Conservation (phyloP, 1,284 basidiomycete genomes). For the Phylloboletellus chloephorus region DNA sequence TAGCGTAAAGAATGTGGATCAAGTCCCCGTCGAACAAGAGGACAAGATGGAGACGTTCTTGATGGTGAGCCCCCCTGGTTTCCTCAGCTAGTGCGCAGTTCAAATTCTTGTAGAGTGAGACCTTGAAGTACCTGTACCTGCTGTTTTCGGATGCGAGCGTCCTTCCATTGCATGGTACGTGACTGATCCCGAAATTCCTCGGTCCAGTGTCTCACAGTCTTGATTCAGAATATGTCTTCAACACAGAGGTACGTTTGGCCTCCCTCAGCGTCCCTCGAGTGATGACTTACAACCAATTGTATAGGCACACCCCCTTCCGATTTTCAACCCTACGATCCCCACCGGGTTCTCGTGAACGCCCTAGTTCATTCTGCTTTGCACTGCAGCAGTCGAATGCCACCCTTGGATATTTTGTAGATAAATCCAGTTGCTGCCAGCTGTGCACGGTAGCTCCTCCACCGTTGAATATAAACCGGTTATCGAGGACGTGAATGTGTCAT, state of each 20-base stretch:
- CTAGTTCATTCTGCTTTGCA: neutral
- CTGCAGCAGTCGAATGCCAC: neutral
- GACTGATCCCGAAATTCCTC: neutral
- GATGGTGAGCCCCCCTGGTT: conserved; percentile 48
- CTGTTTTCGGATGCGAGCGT: conserved; percentile 75
- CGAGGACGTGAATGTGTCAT: conserved; percentile 23
- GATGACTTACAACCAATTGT: neutral
- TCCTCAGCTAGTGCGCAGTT: conserved; percentile 2
- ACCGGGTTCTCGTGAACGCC: conserved; percentile 46
- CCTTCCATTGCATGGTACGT: conserved; percentile 70
- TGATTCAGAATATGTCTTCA: conserved; percentile 79
- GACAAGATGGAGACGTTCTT: conserved; percentile 97
- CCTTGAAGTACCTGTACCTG: conserved; percentile 91
- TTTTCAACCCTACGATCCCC: conserved; percentile 49
- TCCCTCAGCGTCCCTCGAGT: conserved; percentile 38
- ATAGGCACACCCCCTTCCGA: conserved; percentile 64
- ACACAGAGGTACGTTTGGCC: conserved; percentile 68
- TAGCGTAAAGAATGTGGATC: conserved; percentile 80
- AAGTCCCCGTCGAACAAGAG: conserved; percentile 58
- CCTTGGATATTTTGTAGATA: neutral
- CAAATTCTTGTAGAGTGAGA: conserved; percentile 65
- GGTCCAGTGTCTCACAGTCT: conserved; percentile 8
- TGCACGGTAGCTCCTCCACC: no score
- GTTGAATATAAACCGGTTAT: no score
- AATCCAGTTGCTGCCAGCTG: no score